phyloP scores from a whole-genome alignment of 768 basidiomycete genomes.

The Sporobolomyces roseus region DNA sequence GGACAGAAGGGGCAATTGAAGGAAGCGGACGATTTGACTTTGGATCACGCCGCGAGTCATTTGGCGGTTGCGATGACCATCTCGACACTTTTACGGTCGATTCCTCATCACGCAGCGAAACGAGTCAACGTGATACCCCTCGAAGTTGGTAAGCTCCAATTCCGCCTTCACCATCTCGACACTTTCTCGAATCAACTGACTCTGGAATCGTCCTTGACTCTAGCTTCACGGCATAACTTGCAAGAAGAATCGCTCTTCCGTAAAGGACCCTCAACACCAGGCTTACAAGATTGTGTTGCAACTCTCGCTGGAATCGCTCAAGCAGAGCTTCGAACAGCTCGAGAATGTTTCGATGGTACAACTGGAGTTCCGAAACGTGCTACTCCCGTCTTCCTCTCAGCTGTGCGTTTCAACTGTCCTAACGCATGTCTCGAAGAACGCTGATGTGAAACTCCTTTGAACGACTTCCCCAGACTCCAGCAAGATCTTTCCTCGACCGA shows the following conservation, averaged over 20 bases:
- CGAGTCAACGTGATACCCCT: slow-evolving; percentile 36
- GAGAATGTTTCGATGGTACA: slow-evolving; percentile 35
- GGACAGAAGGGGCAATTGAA: neutral
- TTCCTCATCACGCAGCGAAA: slow-evolving; percentile 31
- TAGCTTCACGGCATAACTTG: slow-evolving; percentile 23
- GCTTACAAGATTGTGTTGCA: slow-evolving; percentile 36
- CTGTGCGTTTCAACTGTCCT: slow-evolving; percentile 14
- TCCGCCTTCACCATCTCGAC: neutral
- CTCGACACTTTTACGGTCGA: slow-evolving; percentile 31
- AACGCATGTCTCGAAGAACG: too few species aligned
- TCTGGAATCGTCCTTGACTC: fast-evolving
- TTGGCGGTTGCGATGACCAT: slow-evolving; percentile 36
- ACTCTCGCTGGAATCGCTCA: slow-evolving; percentile 39
- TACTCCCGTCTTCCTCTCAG: slow-evolving; percentile 30
- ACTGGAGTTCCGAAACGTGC: slow-evolving; percentile 27
- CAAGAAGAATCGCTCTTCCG: slow-evolving; percentile 37
- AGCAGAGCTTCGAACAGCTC: slow-evolving; percentile 33
- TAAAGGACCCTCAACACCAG: slow-evolving; percentile 13
- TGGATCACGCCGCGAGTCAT: slow-evolving; percentile 40
- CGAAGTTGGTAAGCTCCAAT: slow-evolving; percentile 27
- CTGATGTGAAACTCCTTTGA: too few species aligned
- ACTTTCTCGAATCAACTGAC: neutral
- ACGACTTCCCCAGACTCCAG: slow-evolving; percentile 34
- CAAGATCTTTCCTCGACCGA: slow-evolving; percentile 28
- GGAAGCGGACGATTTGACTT: slow-evolving; percentile 30